Base-by-base conservation (phyloP, 768 basidiomycete species). In the Strobilomyces confusus region DNA sequence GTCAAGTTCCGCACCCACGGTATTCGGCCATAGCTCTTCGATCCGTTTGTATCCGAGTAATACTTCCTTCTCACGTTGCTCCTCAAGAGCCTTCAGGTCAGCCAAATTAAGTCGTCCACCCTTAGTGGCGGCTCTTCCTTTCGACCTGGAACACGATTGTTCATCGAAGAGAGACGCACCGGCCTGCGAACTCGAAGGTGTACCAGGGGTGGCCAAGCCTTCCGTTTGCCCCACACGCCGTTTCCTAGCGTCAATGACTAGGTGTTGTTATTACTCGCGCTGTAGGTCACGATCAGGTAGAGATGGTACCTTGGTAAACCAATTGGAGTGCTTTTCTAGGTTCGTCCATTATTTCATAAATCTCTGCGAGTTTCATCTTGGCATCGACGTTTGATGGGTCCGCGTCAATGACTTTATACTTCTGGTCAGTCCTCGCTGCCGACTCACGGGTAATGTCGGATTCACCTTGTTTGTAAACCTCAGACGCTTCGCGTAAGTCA, bases 311-410 rank as follows among this genome's bases (percentile, higher is more conserved):
- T 80, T 93, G 57, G 14, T 59, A 59, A 41, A 63, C 62, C 4
- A 97, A 72, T 8, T 89, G 84, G 0, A 97, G 76, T 0, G 95
- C 95, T 63, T 87, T 87, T 15, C 83, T 75, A 1, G 88, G 84
- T 57, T 93, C 82, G 22, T 87, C 84, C 58, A 87, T 71, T 12
- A 90, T 83, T 68, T 99, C 95, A 58, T 92, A 91, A 14, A 94
- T 82, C 58, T 90, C 90, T 0, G 95, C 95, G 0, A 98, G 78
- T 57, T 90, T 88, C 80, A 95, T 85, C 48, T 92, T 93, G 25
- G 86, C 87, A 26, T 94, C 89, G 61, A 84, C 82, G 59, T 91
- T 80, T 0, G 78, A 77, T 0, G 91, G 86, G 65, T 94, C 89
- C 1, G 81, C 81, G 4, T 78, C 74, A 17, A 87, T 75, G 29